Base-by-base conservation (phyloP, 2,329 filamentous ascomycete species). In the Neofusicoccum ribis region DNA sequence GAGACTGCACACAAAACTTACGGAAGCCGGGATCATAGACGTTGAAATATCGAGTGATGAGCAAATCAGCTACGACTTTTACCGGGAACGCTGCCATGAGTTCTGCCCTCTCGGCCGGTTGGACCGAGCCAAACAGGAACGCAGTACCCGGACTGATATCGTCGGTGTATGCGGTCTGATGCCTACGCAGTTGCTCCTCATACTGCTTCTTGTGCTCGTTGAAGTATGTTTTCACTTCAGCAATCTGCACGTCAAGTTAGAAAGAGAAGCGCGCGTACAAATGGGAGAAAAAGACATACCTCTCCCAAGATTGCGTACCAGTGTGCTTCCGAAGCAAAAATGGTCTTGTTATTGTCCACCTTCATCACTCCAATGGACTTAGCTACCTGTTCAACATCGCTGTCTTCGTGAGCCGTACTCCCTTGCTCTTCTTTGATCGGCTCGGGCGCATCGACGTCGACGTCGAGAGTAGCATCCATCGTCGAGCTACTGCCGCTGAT, bases 171-270 rank as follows among this genome's bases (percentile, higher is more conserved):
- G 87, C 87, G 50, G 87, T 86, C 74, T 89, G 86, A 60, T 96
- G 88, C 71, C 88, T 90, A 71, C 91, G 88, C 70, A 92, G 88
- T 46, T 93, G 93, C 66, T 88, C 89, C 74, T 96, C 92, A 66
- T 94, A 84, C 69, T 97, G 93, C 73, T 95, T 93, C 76, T 95
- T 96, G 78, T 97, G 92, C 41, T 85, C 87, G 17, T 81, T 80
- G 72, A 96, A 98, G 79, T 95, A 97, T 70, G 90, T 93, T 74
- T 94, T 96, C 31, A 99, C 94, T 80, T 99, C 95, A 9, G 91
- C 84, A 68, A 99, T 95, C 85, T 90, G 67, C 23, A 44, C 3
- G 20, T 3, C 1, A 17, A 14, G 63, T 74, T 47, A 73, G 70
- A 20, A 23, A 12, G 27, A 17, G 27, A 6, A 46, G 4, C 8